Evolutionary conservation across 768 basidiomycete genomes (phyloP), one percentile per base, ranked within the genome.

Genomic region (Infundibulicybe gibba): DNA sequence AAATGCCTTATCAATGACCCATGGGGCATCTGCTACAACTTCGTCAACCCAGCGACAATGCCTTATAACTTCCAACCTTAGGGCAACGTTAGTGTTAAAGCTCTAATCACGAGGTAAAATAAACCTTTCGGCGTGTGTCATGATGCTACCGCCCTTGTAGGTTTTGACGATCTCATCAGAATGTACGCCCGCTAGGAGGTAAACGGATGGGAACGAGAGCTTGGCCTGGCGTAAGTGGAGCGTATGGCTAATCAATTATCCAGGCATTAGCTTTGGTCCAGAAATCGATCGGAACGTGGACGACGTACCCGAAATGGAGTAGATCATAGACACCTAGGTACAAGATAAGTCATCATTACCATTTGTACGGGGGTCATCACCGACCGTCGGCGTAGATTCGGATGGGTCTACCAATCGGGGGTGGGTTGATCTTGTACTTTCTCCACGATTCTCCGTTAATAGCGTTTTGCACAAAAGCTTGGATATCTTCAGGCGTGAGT

Each of bases 291-390:
- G n/a, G n/a, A 34, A 53, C 43, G 35, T 21, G 32, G 48, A 38
- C 5, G 25, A 63, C 79, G 53, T 64, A 92, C 90, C 90, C 90
- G 64, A 92, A 97, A 65, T 97, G 95, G 68, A 98, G 95, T 44
- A 99, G 77, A 67, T 99, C 97, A 60, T 97, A 99, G 10, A 97
- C 95, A 12, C 88, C 89, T 90, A n/a, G n/a, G n/a, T n/a, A n/a
- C n/a, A n/a, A n/a, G n/a, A n/a, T n/a, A n/a, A n/a, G n/a, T n/a
- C n/a, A n/a, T n/a, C n/a, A n/a, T n/a, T n/a, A n/a, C n/a, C n/a
- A n/a, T n/a, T n/a, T n/a, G n/a, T n/a, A n/a, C n/a, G n/a, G n/a
- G n/a, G n/a, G n/a, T n/a, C n/a, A n/a, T n/a, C n/a, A n/a, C 81
- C 51, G 52, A 83, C 95, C 95, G 66, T 98, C 97, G 0, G 97